Conservation (phyloP, 208 protist genomes). For the Leishmania tarentolae region DNA sequence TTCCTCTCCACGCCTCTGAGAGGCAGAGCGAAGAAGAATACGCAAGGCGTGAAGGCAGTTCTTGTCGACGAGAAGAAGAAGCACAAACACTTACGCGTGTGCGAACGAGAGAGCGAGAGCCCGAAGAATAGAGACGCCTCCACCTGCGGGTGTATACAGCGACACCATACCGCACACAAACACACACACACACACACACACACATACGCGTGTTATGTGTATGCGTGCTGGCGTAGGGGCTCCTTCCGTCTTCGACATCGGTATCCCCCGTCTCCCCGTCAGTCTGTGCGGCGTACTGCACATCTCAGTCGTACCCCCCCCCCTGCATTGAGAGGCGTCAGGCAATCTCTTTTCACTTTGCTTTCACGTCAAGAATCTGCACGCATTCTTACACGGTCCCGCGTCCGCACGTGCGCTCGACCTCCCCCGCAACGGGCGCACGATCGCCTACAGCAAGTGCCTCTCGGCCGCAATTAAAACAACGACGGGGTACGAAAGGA, state of each 20-base stretch:
- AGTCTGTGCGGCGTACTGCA: neutral
- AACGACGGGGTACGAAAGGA: neutral
- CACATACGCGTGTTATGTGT: neutral
- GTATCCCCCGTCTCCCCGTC: neutral
- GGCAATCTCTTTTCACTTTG: neutral
- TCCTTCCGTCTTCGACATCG: neutral
- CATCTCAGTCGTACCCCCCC: neutral
- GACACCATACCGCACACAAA: neutral
- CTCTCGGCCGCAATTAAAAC: neutral
- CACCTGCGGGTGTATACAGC: neutral
- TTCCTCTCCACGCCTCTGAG: neutral
- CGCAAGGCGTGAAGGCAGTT: neutral
- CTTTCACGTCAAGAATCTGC: neutral
- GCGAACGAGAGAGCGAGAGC: neutral
- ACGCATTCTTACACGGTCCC: neutral
- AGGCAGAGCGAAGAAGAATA: neutral
- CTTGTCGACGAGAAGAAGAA: neutral
- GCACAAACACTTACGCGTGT: neutral
- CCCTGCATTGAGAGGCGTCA: neutral
- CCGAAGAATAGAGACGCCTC: neutral
- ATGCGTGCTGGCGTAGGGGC: neutral
- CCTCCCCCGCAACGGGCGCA: neutral
- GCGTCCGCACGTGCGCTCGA: neutral
- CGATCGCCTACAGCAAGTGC: neutral
- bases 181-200: constrained; percentile 7